Percentiles rank a stretch among this genome's conserved stretches.
Conservation (phyloP, 2,329 filamentous ascomycete genomes). For the Piedraia hortae region DNA sequence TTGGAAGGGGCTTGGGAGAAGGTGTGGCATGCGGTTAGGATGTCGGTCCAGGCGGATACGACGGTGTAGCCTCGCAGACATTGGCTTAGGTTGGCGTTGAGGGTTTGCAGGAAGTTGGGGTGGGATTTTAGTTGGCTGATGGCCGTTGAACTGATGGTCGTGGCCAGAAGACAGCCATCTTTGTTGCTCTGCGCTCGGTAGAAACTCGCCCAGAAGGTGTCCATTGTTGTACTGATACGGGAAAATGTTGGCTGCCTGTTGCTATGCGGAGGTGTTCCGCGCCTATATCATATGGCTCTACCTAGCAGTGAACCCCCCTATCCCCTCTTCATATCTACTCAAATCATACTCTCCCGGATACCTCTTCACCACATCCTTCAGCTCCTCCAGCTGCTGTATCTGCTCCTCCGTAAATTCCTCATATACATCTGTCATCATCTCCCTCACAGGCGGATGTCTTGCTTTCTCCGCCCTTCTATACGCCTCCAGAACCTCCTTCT, state of each 20-base stretch:
- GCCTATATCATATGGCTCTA: too few relatives aligned
- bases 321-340: constrained; percentile 44
- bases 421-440: constrained; percentile 73
- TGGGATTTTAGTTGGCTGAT: constrained; percentile 37
- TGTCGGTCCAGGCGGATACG: constrained; percentile 56
- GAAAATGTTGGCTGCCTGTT: too few relatives aligned
- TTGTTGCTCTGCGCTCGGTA: constrained; percentile 31
- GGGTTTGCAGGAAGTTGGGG: constrained; percentile 37
- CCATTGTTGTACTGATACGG: too few relatives aligned
- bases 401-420: constrained; percentile 62
- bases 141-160: constrained; percentile 44
- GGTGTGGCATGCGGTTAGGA: constrained; percentile 66
- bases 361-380: constrained; percentile 49
- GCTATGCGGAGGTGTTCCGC: too few relatives aligned
- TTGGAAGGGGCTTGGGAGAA: constrained; percentile 42
- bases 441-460: constrained; percentile 44
- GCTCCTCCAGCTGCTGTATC: constrained; percentile 43
- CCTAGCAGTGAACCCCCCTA: constrained; percentile 35
- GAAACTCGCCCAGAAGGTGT: constrained; percentile 47
- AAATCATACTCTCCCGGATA: constrained; percentile 89
- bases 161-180: constrained; percentile 46
- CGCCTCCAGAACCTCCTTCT: constrained; percentile 54
- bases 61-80: constrained; percentile 27
- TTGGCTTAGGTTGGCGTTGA: constrained; percentile 31
- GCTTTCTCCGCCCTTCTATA: constrained; percentile 63